Evolutionary conservation across 1,139 yeast genomes (phyloP), one percentile per base, ranked within the genome.

Genomic region (Geotrichum citri-aurantii): DNA sequence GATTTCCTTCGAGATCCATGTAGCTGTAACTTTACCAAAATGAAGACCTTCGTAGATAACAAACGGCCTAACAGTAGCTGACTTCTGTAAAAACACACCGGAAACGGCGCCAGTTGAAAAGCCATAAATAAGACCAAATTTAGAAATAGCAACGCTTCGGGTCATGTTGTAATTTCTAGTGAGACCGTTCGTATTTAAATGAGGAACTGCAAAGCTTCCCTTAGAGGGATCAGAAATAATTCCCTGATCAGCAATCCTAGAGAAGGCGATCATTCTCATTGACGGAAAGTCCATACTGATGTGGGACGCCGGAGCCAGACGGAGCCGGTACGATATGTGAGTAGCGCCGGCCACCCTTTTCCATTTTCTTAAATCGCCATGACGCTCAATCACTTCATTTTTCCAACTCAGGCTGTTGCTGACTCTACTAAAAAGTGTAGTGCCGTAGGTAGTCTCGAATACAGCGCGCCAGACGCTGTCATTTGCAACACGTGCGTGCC

Each of bases 401-500:
- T 73, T 65, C 75, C 75, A 72, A 47, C 62, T 62, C 42, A 65
- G 54, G 48, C 69, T 64, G 33, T 67, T 59, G 24, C 67, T 61
- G 4, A 70, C 66, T 24, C 73, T 65, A 48, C 69, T 68, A 55
- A 72, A 68, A 29, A 58, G 53, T 1, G 47, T 26, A 5, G 65
- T 63, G 29, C 67, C 69, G 55, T 60, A 69, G 42, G 58, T 55
- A 44, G 58, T 60, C 19, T 23, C 50, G 55, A 69, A 73, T 23
- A 67, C 66, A 27, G 65, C 68, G 50, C 70, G 62, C 76, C 76
- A 73, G 26, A 71, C 66, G 2, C 67, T 63, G 29, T 73, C 76
- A 55, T 70, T 69, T 26, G 68, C 64, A 50, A 67, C 58, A 23
- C 68, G 65, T 2, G 63, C 64, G 55, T 67, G 62, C 76, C 77